Conservation (phyloP, 768 basidiomycete genomes). For the Phylloporus sp. region DNA sequence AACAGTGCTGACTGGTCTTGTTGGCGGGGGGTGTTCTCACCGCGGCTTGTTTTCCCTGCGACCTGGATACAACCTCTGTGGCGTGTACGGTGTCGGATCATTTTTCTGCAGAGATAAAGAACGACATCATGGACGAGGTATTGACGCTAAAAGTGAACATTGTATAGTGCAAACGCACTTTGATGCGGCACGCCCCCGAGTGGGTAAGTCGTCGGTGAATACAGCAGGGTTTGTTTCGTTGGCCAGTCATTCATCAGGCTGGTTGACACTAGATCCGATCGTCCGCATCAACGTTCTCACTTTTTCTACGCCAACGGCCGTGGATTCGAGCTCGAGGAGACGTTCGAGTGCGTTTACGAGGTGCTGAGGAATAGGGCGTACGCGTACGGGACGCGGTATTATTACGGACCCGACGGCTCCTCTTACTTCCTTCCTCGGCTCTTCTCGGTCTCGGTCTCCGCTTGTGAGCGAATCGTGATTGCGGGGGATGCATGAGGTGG, state of each 20-base stretch:
- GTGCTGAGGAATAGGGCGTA: constrained; percentile 23
- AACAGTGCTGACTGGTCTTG: neutral
- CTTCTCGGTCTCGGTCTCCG: constrained; percentile 15
- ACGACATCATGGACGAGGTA: constrained; percentile 22
- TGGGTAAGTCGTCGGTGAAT: constrained; percentile 12
- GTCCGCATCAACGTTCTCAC: constrained; percentile 21
- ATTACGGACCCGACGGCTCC: constrained; percentile 15
- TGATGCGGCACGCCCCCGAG: constrained; percentile 16
- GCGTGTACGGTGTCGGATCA: constrained; percentile 17
- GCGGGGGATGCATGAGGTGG: constrained; percentile 13
- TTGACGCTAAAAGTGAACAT: constrained; percentile 9
- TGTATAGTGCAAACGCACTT: constrained; percentile 20
- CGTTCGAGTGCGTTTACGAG: constrained; percentile 18
- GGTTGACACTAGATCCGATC: constrained; percentile 8
- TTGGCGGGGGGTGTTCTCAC: constrained; percentile 8
- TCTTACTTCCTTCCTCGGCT: constrained; percentile 22
- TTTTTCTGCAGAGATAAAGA: constrained; percentile 9
- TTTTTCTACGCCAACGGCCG: constrained; percentile 20
- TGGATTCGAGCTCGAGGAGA: constrained; percentile 14
- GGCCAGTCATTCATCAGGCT: neutral
- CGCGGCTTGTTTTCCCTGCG: constrained; percentile 11
- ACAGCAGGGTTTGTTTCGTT: neutral
- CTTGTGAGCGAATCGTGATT: constrained; percentile 13
- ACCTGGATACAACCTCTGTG: constrained; percentile 19
- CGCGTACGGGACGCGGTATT: constrained; percentile 16